These are phyloP conservation scores for Aspergillus aculeatus DNA, from an alignment of 2,329 filamentous ascomycete species.

Conservation along the genomic window DNA sequence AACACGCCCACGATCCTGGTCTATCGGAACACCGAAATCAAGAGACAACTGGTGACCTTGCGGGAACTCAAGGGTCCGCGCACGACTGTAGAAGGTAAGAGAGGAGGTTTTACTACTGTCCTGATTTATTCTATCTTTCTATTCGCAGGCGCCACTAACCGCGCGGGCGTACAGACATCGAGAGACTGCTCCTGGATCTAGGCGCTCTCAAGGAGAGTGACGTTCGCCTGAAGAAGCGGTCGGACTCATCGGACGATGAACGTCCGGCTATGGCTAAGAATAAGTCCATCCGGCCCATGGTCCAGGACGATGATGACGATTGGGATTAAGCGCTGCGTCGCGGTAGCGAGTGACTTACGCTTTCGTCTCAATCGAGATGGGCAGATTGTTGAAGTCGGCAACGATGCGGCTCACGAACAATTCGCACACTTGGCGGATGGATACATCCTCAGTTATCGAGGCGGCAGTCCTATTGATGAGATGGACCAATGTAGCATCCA, in stretches of 20 bases:
- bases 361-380: neutral
- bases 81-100: conserved; percentile 60
- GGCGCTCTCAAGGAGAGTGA: conserved; percentile 79
- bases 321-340: conserved; percentile 50
- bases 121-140: neutral
- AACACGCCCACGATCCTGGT: conserved; percentile 94
- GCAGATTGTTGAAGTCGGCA: neutral
- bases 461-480: neutral
- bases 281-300: conserved; percentile 26
- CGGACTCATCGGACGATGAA: conserved; percentile 57
- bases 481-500: neutral
- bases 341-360: neutral
- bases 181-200: conserved; percentile 76
- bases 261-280: conserved; percentile 55
- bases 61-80: conserved; percentile 71
- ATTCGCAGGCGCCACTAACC: conserved; percentile 2
- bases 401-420: neutral
- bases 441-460: neutral
- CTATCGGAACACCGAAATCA: conserved; percentile 90
- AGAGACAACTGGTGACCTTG: conserved; percentile 87
- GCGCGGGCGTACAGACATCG: conserved; percentile 57
- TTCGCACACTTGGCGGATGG: neutral
- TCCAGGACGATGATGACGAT: conserved; percentile 54
- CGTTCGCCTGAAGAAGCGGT: conserved; percentile 63
- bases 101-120: neutral